A percentile compares a stretch with the other conserved stretches of the same genome.
Evolutionary conservation across 768 basidiomycete genomes (phyloP).

Genomic region (Amylocystis lapponica): DNA sequence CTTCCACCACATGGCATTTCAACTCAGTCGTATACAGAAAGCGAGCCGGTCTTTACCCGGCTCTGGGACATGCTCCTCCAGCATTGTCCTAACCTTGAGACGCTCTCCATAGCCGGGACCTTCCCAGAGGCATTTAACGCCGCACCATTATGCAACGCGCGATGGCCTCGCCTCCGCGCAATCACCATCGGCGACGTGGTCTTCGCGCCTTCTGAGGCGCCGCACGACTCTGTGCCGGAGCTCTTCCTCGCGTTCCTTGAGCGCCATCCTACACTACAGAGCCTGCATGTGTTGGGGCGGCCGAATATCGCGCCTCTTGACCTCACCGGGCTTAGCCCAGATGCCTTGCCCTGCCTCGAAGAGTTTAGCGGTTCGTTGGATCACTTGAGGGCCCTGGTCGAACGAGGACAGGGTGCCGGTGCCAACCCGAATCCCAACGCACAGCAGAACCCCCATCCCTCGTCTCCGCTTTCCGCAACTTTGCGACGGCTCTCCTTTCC

Average conservation of each 20-base stretch:
- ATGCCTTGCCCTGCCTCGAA: slow-evolving; percentile 43
- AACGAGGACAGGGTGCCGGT: slow-evolving; percentile 9
- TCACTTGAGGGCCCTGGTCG: slow-evolving; percentile 57
- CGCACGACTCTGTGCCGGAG: slow-evolving; percentile 35
- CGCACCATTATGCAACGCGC: slow-evolving; percentile 48
- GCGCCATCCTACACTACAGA: slow-evolving; percentile 45
- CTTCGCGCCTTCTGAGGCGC: slow-evolving; percentile 40
- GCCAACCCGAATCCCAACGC: slow-evolving; percentile 1
- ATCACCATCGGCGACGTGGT: slow-evolving; percentile 62
- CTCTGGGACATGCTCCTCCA: slow-evolving; percentile 70
- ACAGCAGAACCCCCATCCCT: slow-evolving; percentile 6
- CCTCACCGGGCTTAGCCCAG: slow-evolving; percentile 41
- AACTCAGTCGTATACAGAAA: slow-evolving; percentile 31
- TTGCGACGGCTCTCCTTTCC: slow-evolving; percentile 57
- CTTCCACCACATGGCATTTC: slow-evolving; percentile 10
- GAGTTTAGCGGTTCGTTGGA: slow-evolving; percentile 63
- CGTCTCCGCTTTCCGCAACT: slow-evolving; percentile 24
- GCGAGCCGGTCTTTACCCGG: slow-evolving; percentile 42
- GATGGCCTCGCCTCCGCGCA: slow-evolving; percentile 61
- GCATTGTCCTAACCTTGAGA: slow-evolving; percentile 60
- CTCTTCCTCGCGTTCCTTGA: slow-evolving; percentile 68
- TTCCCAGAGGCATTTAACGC: slow-evolving; percentile 48
- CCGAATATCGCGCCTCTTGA: slow-evolving; percentile 41
- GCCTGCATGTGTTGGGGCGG: slow-evolving; percentile 28
- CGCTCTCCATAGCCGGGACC: slow-evolving; percentile 52